A percentile compares a stretch with the other conserved stretches of the same genome.
Conservation (phyloP, 2,329 filamentous ascomycete species). For the Neobulgaria alba region DNA sequence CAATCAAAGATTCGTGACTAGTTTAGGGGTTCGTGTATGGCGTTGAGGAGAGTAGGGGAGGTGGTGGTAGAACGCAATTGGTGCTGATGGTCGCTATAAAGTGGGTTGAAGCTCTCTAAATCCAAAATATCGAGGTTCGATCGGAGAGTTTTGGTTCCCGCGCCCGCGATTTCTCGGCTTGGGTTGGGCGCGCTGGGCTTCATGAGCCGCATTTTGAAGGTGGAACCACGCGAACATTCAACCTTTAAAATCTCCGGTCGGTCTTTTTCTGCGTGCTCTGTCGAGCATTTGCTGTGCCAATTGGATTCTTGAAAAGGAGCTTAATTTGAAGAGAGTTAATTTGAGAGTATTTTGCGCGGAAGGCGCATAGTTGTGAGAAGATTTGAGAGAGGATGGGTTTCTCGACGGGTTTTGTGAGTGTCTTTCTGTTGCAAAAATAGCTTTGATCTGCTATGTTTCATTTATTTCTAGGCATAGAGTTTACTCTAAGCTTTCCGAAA, state of each 20-base stretch:
- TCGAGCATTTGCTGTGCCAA: constrained; percentile 12
- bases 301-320: constrained; percentile 3
- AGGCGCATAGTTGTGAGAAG: neutral
- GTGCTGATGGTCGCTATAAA: too few species aligned
- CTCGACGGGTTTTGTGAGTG: constrained; percentile 62
- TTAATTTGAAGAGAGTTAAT: too few species aligned
- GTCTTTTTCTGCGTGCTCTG: constrained; percentile 9
- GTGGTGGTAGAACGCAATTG: too few species aligned
- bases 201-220: constrained; percentile 1
- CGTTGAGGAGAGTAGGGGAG: too few species aligned
- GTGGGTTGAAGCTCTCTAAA: too few species aligned
- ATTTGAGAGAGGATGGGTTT: constrained; percentile 54
- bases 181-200: constrained; percentile 1
- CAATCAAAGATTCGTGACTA: neutral
- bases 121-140: neutral
- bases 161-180: neutral
- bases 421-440: too few species aligned
- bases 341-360: neutral
- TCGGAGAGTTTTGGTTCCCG: neutral
- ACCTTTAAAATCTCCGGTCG: constrained; percentile 8
- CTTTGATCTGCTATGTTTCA: too few species aligned
- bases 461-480: too few species aligned
- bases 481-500: too few species aligned
- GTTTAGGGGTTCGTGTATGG: neutral
- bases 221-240: constrained; percentile 8